A percentile compares a stretch with the other conserved stretches of the same genome.
Conservation (phyloP, 1,284 basidiomycete species). For the Wolfiporia cocos region DNA sequence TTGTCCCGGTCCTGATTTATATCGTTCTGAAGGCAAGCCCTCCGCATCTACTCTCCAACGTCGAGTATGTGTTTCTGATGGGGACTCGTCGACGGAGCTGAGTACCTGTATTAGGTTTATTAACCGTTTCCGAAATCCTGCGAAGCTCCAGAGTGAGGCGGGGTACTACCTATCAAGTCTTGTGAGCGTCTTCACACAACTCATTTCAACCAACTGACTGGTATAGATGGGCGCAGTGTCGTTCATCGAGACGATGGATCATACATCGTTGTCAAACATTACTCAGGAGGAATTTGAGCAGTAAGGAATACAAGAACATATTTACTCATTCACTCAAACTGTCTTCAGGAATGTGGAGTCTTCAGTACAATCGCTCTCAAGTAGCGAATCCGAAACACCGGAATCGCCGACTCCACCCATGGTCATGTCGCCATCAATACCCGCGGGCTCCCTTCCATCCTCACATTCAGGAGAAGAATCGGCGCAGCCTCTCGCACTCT, state of each 20-base stretch:
- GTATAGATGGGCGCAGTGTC: conserved; percentile 85
- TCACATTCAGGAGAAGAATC: conserved; percentile 80
- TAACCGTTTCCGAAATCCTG: conserved; percentile 88
- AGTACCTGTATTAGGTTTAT: conserved; percentile 66
- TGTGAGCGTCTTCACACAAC: conserved; percentile 37
- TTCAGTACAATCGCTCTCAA: conserved; percentile 74
- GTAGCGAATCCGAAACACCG: conserved; percentile 49
- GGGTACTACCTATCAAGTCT: conserved; percentile 97
- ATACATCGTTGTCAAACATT: conserved; percentile 87
- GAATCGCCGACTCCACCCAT: conserved; percentile 18
- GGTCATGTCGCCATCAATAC: conserved; percentile 16
- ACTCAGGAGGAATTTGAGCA: conserved; percentile 89
- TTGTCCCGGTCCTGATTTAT: conserved; percentile 92
- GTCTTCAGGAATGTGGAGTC: conserved; percentile 67
- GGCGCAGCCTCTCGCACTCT: conserved; percentile 66
- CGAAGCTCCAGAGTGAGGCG: conserved; percentile 88
- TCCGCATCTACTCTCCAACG: conserved; percentile 88
- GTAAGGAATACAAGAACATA: conserved; percentile 44
- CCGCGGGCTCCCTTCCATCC: conserved; percentile 27
- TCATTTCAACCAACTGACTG: background rate
- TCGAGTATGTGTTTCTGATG: conserved; percentile 58
- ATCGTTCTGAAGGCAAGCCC: conserved; percentile 94
- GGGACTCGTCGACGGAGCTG: background rate
- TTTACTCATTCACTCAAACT: background rate
- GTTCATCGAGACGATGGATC: conserved; percentile 97